Conservation (phyloP, 1,284 basidiomycete genomes). For the Paramarasmius palmivorus region DNA sequence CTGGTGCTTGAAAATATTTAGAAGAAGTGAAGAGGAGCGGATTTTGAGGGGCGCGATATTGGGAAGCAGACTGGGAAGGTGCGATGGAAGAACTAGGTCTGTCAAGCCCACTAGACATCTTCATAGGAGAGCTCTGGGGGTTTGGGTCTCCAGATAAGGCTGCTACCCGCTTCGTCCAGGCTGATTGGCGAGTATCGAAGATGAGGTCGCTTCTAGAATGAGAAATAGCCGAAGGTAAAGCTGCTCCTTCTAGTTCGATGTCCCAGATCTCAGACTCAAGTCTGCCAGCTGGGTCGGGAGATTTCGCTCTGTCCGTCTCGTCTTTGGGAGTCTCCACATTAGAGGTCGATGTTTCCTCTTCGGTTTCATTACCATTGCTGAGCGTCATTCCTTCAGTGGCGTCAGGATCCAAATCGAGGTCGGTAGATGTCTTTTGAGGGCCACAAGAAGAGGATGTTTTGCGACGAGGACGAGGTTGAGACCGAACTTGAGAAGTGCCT, state of each 20-base stretch:
- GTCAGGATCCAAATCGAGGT: not conserved
- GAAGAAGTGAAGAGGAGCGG: not conserved
- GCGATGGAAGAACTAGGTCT: constrained; percentile 37
- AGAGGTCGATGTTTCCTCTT: not conserved
- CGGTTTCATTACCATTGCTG: too few species aligned
- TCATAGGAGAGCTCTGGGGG: not conserved
- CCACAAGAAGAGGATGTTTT: too few species aligned
- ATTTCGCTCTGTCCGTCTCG: too few species aligned
- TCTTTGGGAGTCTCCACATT: not conserved
- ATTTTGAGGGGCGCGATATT: constrained; percentile 24
- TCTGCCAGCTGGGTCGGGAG: too few species aligned
- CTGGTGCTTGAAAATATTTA: constrained; percentile 8
- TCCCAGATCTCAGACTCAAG: constrained; percentile 64
- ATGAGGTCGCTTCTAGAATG: constrained; percentile 10
- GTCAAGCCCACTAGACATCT: constrained; percentile 9
- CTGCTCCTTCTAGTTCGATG: constrained; percentile 51
- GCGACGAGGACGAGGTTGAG: too few species aligned
- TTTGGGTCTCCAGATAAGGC: not conserved
- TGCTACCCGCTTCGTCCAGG: constrained; percentile 7
- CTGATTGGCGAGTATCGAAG: constrained; percentile 12
- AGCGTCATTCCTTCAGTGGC: too few species aligned
- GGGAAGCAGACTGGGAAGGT: constrained; percentile 58
- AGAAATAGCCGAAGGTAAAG: constrained; percentile 20
- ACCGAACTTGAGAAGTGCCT: too few species aligned
- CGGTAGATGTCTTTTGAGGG: not conserved